A percentile compares a stretch with the other conserved stretches of the same genome.
Evolutionary conservation across 148 eudicot species (phyloP).

Genomic region (Heliamphora exappendiculata): DNA sequence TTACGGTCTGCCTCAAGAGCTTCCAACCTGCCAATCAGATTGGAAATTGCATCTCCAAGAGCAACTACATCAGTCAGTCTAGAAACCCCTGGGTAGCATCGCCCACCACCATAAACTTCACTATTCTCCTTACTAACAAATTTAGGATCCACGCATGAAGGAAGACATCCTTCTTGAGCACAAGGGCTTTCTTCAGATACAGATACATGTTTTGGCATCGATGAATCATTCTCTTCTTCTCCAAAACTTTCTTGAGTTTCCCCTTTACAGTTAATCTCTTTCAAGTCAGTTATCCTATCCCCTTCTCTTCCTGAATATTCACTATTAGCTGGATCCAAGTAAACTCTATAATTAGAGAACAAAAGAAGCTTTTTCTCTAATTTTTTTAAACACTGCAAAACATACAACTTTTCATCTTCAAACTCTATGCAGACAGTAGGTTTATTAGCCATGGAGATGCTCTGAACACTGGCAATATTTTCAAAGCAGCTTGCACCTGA

Average conservation of each 20-base stretch:
- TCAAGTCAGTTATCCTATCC: conserved; percentile 10
- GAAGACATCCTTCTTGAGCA: conserved; percentile 15
- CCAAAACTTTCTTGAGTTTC: conserved; percentile 18
- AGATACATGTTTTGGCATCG: conserved; percentile 4
- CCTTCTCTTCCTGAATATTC: conserved; percentile 17
- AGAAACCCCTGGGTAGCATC: conserved; percentile 5
- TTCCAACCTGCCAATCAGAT: conserved; percentile 36
- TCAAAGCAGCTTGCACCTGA: conserved; percentile 12
- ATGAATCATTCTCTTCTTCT: conserved; percentile 9
- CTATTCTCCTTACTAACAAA: neutral
- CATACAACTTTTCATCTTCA: conserved; percentile 41
- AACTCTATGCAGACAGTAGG: conserved; percentile 13
- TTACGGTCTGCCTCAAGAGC: conserved; percentile 44
- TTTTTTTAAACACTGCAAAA: conserved; percentile 31
- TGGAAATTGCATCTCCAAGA: conserved; percentile 35
- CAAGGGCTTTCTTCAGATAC: conserved; percentile 10
- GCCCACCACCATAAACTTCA: conserved; percentile 11
- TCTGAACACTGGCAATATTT: conserved; percentile 9
- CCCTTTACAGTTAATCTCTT: conserved; percentile 11
- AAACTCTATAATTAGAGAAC: conserved; percentile 19
- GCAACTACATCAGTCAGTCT: conserved; percentile 30
- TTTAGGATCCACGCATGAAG: conserved; percentile 16
- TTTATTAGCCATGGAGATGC: conserved; percentile 9
- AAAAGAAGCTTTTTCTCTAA: conserved; percentile 46
- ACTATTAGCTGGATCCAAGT: conserved; percentile 14